Evolutionary conservation across 192 early-diverging fungal species (phyloP).

Genomic region (Coemansia sp.): DNA sequence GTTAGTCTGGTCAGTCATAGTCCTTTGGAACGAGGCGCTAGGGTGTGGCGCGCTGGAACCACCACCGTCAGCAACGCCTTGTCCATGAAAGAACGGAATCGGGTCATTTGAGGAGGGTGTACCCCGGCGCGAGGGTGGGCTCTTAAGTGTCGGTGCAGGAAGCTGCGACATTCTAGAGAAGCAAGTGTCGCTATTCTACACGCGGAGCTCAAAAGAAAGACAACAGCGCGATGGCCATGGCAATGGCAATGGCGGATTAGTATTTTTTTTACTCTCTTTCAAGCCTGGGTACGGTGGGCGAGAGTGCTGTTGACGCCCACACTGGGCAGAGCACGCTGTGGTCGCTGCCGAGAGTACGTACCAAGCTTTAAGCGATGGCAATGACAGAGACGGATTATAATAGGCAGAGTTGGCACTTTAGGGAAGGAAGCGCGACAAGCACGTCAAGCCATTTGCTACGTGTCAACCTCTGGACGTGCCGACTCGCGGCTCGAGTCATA

Average conservation of each 20-base stretch:
- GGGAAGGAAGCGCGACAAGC: too few relatives aligned
- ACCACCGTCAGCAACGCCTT: neutral
- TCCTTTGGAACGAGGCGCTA: neutral
- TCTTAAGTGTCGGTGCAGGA: neutral
- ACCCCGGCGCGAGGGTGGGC: slow-evolving; percentile 45
- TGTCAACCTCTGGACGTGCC: neutral
- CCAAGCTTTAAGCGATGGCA: neutral
- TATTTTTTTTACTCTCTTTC: neutral
- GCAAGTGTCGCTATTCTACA: slow-evolving; percentile 2
- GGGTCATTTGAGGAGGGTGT: slow-evolving; percentile 48
- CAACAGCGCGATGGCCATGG: too few relatives aligned
- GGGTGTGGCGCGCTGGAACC: neutral
- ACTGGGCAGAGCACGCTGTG: neutral
- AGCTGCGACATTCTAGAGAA: slow-evolving; percentile 20
- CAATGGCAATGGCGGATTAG: slow-evolving; percentile 2
- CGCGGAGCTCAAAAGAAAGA: too few relatives aligned
- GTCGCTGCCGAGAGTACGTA: neutral
- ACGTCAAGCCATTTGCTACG: neutral
- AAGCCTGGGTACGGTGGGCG: neutral
- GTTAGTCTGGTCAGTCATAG: neutral
- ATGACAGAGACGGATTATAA: too few relatives aligned
- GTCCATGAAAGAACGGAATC: slow-evolving; percentile 44
- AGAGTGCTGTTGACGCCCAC: neutral
- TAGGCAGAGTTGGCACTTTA: too few relatives aligned
- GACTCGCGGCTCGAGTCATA: neutral